A percentile compares a stretch with the other conserved stretches of the same genome.
Conservation (phyloP, 306 rosid genomes). For the Purshia tridentata region DNA sequence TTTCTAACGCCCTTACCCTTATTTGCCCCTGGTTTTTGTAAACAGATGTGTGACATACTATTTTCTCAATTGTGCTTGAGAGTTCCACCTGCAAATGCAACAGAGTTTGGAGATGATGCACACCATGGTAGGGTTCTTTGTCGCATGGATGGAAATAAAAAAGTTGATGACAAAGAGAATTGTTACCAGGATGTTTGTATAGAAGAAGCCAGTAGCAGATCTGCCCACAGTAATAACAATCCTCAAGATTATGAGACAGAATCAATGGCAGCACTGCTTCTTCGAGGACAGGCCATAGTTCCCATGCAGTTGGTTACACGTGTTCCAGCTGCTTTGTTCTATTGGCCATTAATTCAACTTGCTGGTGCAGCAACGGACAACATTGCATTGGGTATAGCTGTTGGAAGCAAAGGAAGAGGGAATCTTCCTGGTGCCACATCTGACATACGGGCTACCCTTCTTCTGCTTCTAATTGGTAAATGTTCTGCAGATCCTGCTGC, state of each 20-base stretch:
- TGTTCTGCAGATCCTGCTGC: conserved; percentile 88
- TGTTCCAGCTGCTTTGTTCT: conserved; percentile 88
- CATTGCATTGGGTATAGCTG: conserved; percentile 90
- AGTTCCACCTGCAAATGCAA: conserved; percentile 64
- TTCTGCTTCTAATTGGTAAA: conserved; percentile 93
- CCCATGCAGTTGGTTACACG: conserved; percentile 93
- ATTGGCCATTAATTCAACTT: conserved; percentile 96
- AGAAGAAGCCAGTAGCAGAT: conserved; percentile 59
- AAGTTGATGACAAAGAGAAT: conserved; percentile 38
- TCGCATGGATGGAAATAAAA: conserved; percentile 43
- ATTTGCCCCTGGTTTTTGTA: conserved; percentile 17
- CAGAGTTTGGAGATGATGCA: conserved; percentile 63
- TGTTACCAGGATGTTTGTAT: conserved; percentile 43
- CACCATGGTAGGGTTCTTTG: conserved; percentile 42
- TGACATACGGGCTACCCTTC: conserved; percentile 88
- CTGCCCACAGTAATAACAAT: conserved; percentile 41
- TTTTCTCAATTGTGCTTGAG: conserved; percentile 93
- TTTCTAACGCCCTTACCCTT: neutral
- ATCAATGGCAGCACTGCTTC: conserved; percentile 81
- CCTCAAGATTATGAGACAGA: conserved; percentile 64
- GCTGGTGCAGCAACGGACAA: conserved; percentile 98
- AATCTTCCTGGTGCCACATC: conserved; percentile 95
- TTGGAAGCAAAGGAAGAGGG: conserved; percentile 99
- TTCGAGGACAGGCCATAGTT: conserved; percentile 83
- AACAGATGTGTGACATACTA: conserved; percentile 96